Evolutionary conservation across 768 basidiomycete species (phyloP).

Genomic region (Pleurotus tuber-regium): DNA sequence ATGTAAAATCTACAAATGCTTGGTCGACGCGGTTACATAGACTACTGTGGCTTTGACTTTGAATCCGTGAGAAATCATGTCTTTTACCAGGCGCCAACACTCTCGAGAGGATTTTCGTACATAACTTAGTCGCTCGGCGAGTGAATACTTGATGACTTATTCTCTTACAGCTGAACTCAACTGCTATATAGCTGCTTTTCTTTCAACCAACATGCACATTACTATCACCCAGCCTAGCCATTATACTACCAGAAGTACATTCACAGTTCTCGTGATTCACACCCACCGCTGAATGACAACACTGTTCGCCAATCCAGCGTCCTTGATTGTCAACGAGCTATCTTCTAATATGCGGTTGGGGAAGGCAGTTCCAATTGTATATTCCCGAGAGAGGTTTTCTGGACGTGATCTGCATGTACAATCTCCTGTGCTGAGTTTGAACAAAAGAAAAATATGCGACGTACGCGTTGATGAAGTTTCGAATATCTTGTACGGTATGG

Average conservation of each 20-base stretch:
- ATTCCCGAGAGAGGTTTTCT: conserved; percentile 56
- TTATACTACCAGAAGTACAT: not conserved
- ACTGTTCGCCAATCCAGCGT: conserved; percentile 72
- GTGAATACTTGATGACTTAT: too few species aligned
- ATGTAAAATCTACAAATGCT: too few species aligned
- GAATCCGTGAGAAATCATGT: too few species aligned
- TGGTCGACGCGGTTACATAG: too few species aligned
- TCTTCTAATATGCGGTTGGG: conserved; percentile 75
- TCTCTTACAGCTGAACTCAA: too few species aligned
- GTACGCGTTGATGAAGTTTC: conserved; percentile 88
- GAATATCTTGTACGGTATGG: conserved; percentile 83
- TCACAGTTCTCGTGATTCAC: conserved; percentile 19
- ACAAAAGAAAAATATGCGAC: too few species aligned
- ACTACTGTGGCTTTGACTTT: too few species aligned
- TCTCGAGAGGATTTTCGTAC: too few species aligned
- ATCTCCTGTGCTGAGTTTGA: not conserved
- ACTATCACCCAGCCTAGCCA: not conserved
- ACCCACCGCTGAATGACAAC: conserved; percentile 84
- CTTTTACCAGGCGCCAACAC: too few species aligned
- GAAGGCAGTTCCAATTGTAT: conserved; percentile 87
- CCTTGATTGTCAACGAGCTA: conserved; percentile 57
- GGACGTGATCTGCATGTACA: conserved; percentile 57
- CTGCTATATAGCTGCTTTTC: too few species aligned
- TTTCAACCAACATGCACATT: too few species aligned
- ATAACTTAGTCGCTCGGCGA: too few species aligned